Evolutionary conservation across 2,329 filamentous ascomycete species (phyloP), one percentile per base, ranked within the genome.

Genomic region (Zasmidium cellare): DNA sequence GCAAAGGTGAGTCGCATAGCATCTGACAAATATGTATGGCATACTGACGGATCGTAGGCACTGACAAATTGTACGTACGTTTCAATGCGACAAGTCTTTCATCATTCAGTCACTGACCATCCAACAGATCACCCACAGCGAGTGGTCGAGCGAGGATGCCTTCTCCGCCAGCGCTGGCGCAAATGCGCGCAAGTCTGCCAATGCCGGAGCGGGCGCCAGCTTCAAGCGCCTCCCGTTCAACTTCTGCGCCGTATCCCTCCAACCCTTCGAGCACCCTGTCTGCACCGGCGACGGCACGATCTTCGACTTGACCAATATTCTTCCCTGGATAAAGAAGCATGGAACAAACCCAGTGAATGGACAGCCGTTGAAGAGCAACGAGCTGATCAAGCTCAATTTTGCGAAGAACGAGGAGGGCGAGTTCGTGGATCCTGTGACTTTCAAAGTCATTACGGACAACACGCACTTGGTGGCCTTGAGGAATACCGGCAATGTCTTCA

Each of bases 381-480:
- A 97, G 67, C 81, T 99, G 51, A 91, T 97, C 71, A 91, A 92
- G 70, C 84, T 99, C 63, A 88, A 92, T 72, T 96, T 97, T 75
- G 84, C 90, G 59, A 92, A 93, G 73, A 99, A 97, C 74, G 90
- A 92, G 53, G 89, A 92, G 60, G 89, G 86, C 53, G 94, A 97
- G 68, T 90, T 94, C 69, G 91, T 97, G 62, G 94, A 99, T 69
- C 96, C 94, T 0, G 93, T 99, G 48, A 97, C 92, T 0, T 97
- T 90, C 81, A 99, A 99, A 75, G 90, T 96, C 45, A 91, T 99
- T 70, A 99, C 94, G 48, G 92, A 99, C 74, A 97, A 97, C 75
- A 97, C 94, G 3, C 94, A 97, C 75, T 91, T 99, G 58, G 91
- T 97, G 47, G 93, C 92, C 16, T 82, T 99, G 62, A 83, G 86